Evolutionary conservation across 1,284 basidiomycete genomes (phyloP), one percentile per base, ranked within the genome.

Genomic region (Ceratobasidium sp.): DNA sequence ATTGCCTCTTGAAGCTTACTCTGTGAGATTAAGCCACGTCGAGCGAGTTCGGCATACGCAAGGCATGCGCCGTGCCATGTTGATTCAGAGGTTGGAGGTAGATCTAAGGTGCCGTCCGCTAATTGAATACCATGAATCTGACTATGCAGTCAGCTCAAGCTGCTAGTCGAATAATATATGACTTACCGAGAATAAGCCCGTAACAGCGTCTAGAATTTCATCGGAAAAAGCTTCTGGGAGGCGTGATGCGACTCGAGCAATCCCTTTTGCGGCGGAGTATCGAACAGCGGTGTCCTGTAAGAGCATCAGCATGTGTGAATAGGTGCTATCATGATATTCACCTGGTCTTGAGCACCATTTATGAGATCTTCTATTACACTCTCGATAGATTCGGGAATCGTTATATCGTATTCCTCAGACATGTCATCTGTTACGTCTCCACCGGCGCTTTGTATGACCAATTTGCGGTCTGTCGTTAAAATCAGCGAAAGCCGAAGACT

Each of bases 51-150:
- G 5, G 97, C 97, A 75, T 96, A 92, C 12, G 95, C 95, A 51
- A 99, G 89, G 82, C 94, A 97, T 3, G 96, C 94, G 6, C 98
- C 98, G 84, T 99, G 97, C 96, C 97, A 98, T 44, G 95, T 94
- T 78, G 89, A 88, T 85, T 99, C 97, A 78, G 91, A 92, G 75
- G 91, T 87, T 13, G 94, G 89, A 49, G 94, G 91, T 80, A 95
- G 89, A 80, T 95, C 93, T 80, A 93, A 89, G 75, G 94, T 84
- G 82, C 83, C 18, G 81, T 88, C 88, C 56, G 91, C 90, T 23
- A 89, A 88, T 63, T 89, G 87, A 33, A 90, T 84, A 69, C 90
- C 90, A 82, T 94, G 90, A 78, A 96, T 89, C 84, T 80, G 87
- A 86, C 0, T 49, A 55, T 40, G 2, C 3, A 7, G n/a, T 51